Evolutionary conservation across 2,329 filamentous ascomycete genomes (phyloP), one percentile per base, ranked within the genome.

Genomic region (Claviceps sp.): DNA sequence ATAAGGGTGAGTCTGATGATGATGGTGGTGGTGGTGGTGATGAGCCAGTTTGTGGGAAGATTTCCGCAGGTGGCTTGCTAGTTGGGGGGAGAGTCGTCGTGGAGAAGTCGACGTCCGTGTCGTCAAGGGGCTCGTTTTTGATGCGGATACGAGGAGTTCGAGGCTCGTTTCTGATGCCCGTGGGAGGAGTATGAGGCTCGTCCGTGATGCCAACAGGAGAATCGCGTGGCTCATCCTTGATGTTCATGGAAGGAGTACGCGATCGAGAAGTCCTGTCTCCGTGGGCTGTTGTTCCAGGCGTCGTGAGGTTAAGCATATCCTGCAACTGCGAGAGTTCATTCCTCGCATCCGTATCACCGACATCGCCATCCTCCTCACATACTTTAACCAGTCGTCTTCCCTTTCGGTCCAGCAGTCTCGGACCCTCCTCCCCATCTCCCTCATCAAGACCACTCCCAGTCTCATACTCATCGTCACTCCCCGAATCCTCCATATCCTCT

Each of bases 361-460:
- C n/a, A 13, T 47, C 45, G 40, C 72, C 51, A 72, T 88, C 84
- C 45, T 85, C 84, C 55, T 83, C 84, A 62, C 88, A 93, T 1
- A 93, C 80, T 59, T 79, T 85, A 55, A 91, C 70, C 73, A 94
- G 74, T 13, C 77, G 76, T 20, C 76, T 73, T 0, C 85, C 87
- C 50, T 84, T 77, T 8, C 72, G 70, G 61, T 90, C 87, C 22
- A 84, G 66, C 46, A 90, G 69, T 54, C 71, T 75, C 50, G 72
- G 76, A 1, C 85, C 84, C 58, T 88, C 73, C 16, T 82, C 69
- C 64, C 89, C 84, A 11, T 69, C 59, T 6, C 69, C 72, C 8
- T 69, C 72, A n/a, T 60, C 69, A 70, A 9, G 22, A n/a, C 24
- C 16, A n/a, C 20, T 42, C n/a, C 18, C 45, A 11, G 30, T 48